Evolutionary conservation across 208 protist species (phyloP).

Genomic region (Leishmania aethiopica): DNA sequence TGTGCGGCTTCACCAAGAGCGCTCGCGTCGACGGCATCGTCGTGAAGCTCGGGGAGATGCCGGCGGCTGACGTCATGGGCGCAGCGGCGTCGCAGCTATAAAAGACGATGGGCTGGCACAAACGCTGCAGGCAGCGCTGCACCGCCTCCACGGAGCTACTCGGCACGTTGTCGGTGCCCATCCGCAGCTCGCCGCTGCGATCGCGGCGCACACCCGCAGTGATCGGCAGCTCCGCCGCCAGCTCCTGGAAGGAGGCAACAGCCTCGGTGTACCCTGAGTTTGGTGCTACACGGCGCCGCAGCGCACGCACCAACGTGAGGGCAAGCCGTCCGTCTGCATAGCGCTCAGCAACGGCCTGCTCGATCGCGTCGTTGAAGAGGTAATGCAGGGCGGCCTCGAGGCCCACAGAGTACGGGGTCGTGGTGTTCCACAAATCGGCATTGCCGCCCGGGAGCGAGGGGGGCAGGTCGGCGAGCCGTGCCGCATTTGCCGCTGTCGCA

Average conservation of each 20-base stretch:
- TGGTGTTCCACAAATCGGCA: slow-evolving; percentile 12
- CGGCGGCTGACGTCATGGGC: slow-evolving; percentile 4
- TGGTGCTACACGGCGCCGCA: slow-evolving; percentile 19
- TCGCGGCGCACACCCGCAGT: slow-evolving; percentile 15
- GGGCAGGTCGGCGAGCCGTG: background rate
- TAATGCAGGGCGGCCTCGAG: slow-evolving; percentile 25
- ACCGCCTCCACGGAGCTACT: slow-evolving; percentile 27
- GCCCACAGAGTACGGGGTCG: slow-evolving; percentile 42
- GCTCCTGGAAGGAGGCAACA: slow-evolving; percentile 26
- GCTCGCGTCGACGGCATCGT: slow-evolving; percentile 10
- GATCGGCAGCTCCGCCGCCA: slow-evolving; percentile 22
- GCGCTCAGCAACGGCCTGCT: slow-evolving; percentile 36
- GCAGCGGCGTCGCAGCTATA: slow-evolving; percentile 13
- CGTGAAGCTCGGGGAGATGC: background rate
- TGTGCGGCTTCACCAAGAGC: slow-evolving; percentile 20
- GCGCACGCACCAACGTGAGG: slow-evolving; percentile 37
- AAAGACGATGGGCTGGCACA: slow-evolving; percentile 35
- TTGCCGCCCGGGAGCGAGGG: background rate
- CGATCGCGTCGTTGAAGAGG: slow-evolving; percentile 33
- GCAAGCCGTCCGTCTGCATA: slow-evolving; percentile 28
- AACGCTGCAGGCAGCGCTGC: slow-evolving; percentile 24
- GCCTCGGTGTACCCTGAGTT: slow-evolving; percentile 11
- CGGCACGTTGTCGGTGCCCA: background rate
- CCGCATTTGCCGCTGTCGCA: background rate
- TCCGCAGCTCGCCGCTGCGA: slow-evolving; percentile 17